These are phyloP conservation scores for grape (Vitis vinifera) DNA, from an alignment of 164 flowering plant species.

Conservation along the genomic window ASM3070453v1 NC_081820.1:8301001-8301500, in stretches of 20 bases:
- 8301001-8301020: neutral
- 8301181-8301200: constrained; percentile 21
- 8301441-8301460: neutral
- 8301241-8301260: constrained; percentile 35
- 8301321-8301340: constrained; percentile 26
- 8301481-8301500: too few relatives aligned
- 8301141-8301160: neutral
- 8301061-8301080: constrained; percentile 16
- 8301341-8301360: constrained; percentile 24
- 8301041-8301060: neutral
- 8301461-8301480: neutral
- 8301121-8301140: constrained; percentile 24
- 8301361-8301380: constrained; percentile 18
- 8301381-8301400: neutral
- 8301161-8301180: constrained; percentile 15
- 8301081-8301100: constrained; percentile 25
- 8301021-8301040: constrained; percentile 2
- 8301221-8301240: constrained; percentile 6
- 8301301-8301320: too few relatives aligned
- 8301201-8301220: constrained; percentile 25
- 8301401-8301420: neutral
- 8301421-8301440: neutral
- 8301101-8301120: constrained; percentile 24
- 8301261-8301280: neutral
- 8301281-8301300: too few relatives aligned